Conservation (phyloP, 2,329 filamentous ascomycete species). For the Fusarium fracticaudum region DNA sequence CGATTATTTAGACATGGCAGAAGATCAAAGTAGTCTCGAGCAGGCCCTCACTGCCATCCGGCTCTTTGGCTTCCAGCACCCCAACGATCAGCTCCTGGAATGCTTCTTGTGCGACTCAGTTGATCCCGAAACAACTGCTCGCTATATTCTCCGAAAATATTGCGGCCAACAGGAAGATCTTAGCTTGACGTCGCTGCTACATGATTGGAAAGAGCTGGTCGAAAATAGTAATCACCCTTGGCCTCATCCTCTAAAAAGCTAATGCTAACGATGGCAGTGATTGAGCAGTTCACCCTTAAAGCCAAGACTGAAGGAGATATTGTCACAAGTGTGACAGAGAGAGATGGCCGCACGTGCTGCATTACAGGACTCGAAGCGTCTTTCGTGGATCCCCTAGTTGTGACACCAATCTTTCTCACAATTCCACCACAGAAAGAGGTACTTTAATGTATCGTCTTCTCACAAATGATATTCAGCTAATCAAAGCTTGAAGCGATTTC, state of each 20-base stretch:
- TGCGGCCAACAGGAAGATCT: no score
- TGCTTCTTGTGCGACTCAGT: neutral
- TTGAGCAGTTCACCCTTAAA: no score
- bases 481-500: accelerated
- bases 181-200: no score
- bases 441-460: accelerated
- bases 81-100: neutral
- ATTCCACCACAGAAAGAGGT: neutral
- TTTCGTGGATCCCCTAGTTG: neutral
- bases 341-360: neutral
- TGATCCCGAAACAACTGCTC: neutral
- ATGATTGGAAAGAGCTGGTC: neutral
- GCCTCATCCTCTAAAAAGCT: accelerated
- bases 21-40: accelerated
- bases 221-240: neutral
- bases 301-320: neutral
- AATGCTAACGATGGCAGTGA: neutral
- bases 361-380: neutral
- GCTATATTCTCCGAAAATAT: neutral
- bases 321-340: neutral
- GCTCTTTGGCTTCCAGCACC: accelerated
- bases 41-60: accelerated
- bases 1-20: accelerated
- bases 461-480: accelerated
- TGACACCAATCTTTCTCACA: neutral